Evolutionary conservation across 1,284 basidiomycete species (phyloP).

Genomic region (Malassezia brasiliensis): DNA sequence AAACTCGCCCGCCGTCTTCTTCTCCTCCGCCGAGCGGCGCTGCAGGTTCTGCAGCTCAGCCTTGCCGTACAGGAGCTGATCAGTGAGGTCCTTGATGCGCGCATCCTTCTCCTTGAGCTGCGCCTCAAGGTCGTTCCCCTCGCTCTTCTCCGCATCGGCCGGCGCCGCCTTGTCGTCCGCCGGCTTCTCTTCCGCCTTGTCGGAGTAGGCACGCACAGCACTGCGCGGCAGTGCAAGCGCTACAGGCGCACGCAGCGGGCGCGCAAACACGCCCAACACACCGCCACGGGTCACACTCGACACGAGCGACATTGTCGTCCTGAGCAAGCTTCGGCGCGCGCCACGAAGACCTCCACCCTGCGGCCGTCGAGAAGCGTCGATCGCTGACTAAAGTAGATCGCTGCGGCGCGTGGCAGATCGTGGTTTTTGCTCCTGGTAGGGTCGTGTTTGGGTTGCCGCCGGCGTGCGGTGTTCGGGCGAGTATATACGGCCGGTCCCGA

Average conservation of each 20-base stretch:
- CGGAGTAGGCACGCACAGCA: conserved; percentile 8
- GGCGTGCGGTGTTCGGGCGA: neutral
- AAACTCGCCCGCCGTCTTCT: conserved; percentile 81
- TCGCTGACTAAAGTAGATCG: neutral
- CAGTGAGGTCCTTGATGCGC: conserved; percentile 43
- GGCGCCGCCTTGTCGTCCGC: conserved; percentile 23
- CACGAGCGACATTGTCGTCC: neutral
- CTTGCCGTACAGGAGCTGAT: conserved; percentile 44
- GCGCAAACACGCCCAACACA: conserved; percentile 11
- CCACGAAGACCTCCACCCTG: neutral
- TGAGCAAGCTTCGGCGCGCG: too few relatives aligned
- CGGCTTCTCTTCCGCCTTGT: conserved; percentile 23
- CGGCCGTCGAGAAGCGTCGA: conserved; percentile 3
- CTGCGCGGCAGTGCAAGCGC: neutral
- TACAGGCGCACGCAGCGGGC: neutral
- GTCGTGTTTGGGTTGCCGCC: neutral
- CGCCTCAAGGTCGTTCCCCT: conserved; percentile 21
- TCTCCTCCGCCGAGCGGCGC: conserved; percentile 78
- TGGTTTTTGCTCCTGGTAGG: neutral
- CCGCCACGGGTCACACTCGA: neutral
- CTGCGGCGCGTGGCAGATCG: neutral
- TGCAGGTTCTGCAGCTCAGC: conserved; percentile 94
- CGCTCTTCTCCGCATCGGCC: conserved; percentile 1
- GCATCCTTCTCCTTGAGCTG: conserved; percentile 45
- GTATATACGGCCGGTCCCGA: conserved; percentile 3